Percentiles rank a stretch among this genome's conserved stretches.
These are phyloP conservation scores for Colletotrichum spaethianum DNA, from an alignment of 2,329 filamentous ascomycete genomes.

Conservation along the genomic window DNA sequence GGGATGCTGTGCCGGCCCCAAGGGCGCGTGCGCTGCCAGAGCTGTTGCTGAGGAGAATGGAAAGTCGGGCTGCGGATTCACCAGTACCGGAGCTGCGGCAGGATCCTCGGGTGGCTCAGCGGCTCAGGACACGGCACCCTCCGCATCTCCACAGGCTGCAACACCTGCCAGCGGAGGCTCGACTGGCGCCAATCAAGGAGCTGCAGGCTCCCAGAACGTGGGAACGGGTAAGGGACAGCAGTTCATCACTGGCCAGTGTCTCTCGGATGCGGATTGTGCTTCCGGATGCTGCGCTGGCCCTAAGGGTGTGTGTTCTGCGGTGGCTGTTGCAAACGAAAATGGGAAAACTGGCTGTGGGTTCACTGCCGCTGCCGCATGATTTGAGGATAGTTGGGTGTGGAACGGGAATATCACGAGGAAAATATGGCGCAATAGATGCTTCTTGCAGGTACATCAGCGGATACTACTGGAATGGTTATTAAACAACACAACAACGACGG, in stretches of 20 bases:
- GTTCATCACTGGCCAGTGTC: slow-evolving; percentile 48
- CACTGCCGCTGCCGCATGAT: slow-evolving; percentile 5
- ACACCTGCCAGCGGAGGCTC: neutral
- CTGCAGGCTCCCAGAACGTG: slow-evolving; percentile 44
- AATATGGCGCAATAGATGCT: no score
- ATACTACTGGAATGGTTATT: no score
- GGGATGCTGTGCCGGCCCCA: slow-evolving; percentile 50
- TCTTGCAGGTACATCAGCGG: no score
- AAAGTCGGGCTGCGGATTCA: slow-evolving; percentile 54
- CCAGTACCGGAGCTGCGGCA: slow-evolving; percentile 14
- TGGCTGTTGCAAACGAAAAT: slow-evolving; percentile 25
- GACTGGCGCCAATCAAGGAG: neutral
- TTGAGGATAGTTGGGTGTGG: neutral
- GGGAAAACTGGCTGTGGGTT: slow-evolving; percentile 35
- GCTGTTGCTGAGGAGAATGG: slow-evolving; percentile 50
- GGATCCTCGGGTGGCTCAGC: neutral
- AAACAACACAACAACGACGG: no score
- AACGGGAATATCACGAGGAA: rapidly evolving
- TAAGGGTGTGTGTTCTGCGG: slow-evolving; percentile 32
- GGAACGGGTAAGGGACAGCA: slow-evolving; percentile 45
- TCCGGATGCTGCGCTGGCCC: slow-evolving; percentile 50
- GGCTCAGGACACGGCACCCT: slow-evolving; percentile 4
- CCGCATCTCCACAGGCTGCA: neutral
- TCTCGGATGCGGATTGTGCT: slow-evolving; percentile 47
- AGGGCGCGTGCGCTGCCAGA: slow-evolving; percentile 52